phyloP scores from a whole-genome alignment of 352 stramenopile species.

The Globisporangium cystogenes region DNA sequence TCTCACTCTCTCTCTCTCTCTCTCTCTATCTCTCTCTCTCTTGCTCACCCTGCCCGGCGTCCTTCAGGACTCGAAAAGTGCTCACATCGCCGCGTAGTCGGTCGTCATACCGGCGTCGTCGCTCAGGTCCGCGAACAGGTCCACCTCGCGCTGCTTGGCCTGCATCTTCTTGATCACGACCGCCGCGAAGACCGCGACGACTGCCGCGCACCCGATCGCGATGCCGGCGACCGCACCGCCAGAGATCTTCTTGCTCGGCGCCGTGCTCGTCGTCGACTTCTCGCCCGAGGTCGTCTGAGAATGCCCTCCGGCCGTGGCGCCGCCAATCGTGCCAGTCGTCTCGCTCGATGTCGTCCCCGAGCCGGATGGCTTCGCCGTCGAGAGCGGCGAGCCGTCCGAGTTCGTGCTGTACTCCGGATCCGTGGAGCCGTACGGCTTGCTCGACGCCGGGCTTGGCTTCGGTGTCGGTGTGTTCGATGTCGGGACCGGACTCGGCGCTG shows the following conservation, averaged over 20 bases:
- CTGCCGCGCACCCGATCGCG: constrained; percentile 3
- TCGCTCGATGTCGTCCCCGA: background rate
- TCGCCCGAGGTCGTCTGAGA: constrained; percentile 3
- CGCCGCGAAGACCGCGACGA: constrained; percentile 4
- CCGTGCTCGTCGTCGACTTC: constrained; percentile 1
- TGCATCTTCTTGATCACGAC: constrained; percentile 9
- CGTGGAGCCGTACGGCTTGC: background rate
- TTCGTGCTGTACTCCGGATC: background rate
- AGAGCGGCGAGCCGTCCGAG: background rate
- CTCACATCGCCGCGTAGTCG: constrained; percentile 12
- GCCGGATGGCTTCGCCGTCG: background rate
- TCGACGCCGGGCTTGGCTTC: background rate
- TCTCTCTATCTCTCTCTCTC: no score
- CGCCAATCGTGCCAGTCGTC: constrained; percentile 1
- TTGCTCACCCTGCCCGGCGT: no score
- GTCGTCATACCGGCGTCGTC: constrained; percentile 7
- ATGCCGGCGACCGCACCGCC: constrained; percentile 6
- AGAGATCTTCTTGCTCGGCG: background rate
- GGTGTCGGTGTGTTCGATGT: background rate
- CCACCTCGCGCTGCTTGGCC: constrained; percentile 12
- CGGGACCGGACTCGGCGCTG: background rate
- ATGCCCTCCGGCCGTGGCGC: background rate
- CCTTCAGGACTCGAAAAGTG: no score
- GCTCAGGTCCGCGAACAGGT: constrained; percentile 10
- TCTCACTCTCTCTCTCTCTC: no score